Evolutionary conservation across 2,329 filamentous ascomycete species (phyloP).

Genomic region (Ascochyta pisi): DNA sequence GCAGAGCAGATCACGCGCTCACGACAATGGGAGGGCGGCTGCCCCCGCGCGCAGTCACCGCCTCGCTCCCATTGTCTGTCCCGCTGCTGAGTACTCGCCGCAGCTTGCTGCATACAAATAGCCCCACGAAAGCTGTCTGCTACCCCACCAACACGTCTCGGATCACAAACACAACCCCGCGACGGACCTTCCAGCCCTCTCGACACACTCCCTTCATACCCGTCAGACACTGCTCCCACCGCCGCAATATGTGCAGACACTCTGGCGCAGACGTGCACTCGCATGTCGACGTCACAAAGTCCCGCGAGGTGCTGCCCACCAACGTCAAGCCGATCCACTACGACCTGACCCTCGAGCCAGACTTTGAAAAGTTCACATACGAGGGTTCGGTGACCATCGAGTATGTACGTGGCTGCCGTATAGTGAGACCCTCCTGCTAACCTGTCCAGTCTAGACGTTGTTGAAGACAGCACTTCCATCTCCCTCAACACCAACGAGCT

Average conservation of each 20-base stretch:
- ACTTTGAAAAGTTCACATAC: slow-evolving; percentile 87
- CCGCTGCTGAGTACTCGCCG: slow-evolving; percentile 27
- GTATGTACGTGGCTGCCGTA: slow-evolving; percentile 49
- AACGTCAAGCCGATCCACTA: slow-evolving; percentile 95
- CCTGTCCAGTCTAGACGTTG: slow-evolving; percentile 71
- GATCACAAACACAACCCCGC: slow-evolving; percentile 32
- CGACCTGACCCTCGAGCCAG: slow-evolving; percentile 86
- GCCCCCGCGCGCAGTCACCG: slow-evolving; percentile 24
- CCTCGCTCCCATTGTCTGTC: slow-evolving; percentile 27
- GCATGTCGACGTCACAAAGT: slow-evolving; percentile 66
- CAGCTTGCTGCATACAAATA: slow-evolving; percentile 34
- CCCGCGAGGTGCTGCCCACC: slow-evolving; percentile 84
- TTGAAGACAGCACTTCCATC: slow-evolving; percentile 82
- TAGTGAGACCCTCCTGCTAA: slow-evolving; percentile 24
- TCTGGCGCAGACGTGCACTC: slow-evolving; percentile 62
- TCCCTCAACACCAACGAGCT: slow-evolving; percentile 88
- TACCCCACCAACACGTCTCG: slow-evolving; percentile 38
- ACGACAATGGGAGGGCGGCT: slow-evolving; percentile 12
- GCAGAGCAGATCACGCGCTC: slow-evolving; percentile 29
- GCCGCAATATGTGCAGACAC: slow-evolving; percentile 75
- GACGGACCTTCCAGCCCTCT: slow-evolving; percentile 27
- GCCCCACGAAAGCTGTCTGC: slow-evolving; percentile 34
- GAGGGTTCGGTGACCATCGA: slow-evolving; percentile 85
- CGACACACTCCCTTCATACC: slow-evolving; percentile 29
- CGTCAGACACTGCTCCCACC: slow-evolving; percentile 73